A percentile compares a stretch with the other conserved stretches of the same genome.
Conservation (phyloP, 2,329 filamentous ascomycete species). For the Alternaria sp. region DNA sequence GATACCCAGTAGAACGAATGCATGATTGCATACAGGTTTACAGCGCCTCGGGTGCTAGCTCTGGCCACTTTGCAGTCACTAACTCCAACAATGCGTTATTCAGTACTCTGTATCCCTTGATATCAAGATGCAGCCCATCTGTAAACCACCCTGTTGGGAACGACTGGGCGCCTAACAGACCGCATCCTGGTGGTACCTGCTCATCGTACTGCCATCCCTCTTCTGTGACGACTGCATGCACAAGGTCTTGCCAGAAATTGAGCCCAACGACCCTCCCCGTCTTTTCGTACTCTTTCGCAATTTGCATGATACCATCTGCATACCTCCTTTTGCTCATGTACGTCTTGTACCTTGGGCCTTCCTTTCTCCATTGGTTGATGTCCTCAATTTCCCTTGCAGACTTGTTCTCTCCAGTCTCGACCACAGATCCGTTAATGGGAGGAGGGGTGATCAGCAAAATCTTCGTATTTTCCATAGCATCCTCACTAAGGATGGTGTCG, state of each 20-base stretch:
- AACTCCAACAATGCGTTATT: slow-evolving; percentile 31
- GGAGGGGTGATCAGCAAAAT: slow-evolving; percentile 52
- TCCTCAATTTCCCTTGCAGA: slow-evolving; percentile 13
- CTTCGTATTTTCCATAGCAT: slow-evolving; percentile 43
- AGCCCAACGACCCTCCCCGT: slow-evolving; percentile 46
- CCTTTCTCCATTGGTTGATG: slow-evolving; percentile 17
- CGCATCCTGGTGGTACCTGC: slow-evolving; percentile 48
- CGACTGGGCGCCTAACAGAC: slow-evolving; percentile 38
- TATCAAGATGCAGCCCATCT: slow-evolving; percentile 51
- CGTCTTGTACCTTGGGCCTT: slow-evolving; percentile 39
- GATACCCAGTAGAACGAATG: slow-evolving; percentile 22
- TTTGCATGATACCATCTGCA: slow-evolving; percentile 50
- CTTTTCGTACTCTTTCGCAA: slow-evolving; percentile 46
- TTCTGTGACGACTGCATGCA: slow-evolving; percentile 35
- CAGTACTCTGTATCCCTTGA: slow-evolving; percentile 42
- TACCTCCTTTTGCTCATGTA: slow-evolving; percentile 52
- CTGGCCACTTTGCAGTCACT: slow-evolving; percentile 43
- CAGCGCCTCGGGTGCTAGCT: slow-evolving; percentile 36
- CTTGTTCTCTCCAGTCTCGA: background rate
- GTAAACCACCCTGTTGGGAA: slow-evolving; percentile 51
- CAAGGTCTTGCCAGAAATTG: slow-evolving; percentile 47
- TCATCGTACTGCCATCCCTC: slow-evolving; percentile 40
- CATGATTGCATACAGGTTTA: background rate
- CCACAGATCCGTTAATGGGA: slow-evolving; percentile 43
- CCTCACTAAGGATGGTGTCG: slow-evolving; percentile 44